Evolutionary conservation across 148 eudicot genomes (phyloP), one percentile per base, ranked within the genome.

Genomic region (Rhododendron kiyosumense): DNA sequence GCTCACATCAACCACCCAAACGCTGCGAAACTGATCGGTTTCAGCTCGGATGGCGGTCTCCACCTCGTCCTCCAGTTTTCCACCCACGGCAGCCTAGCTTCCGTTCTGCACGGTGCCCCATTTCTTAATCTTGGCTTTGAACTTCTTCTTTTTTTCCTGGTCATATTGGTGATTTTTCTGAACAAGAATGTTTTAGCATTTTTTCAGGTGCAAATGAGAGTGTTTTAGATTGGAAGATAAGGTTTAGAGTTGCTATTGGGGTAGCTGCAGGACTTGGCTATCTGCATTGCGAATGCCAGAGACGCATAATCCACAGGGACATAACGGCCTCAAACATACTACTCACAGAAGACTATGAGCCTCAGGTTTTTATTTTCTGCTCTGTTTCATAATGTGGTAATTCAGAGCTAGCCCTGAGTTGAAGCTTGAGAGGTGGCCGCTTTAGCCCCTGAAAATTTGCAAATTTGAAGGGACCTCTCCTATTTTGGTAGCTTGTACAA

Each of bases 1-100:
- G 98, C 98, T 85, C 99, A 97, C 86, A 91, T 97, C 46, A 94
- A 97, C 87, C 98, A 97, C 87, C 98, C 91, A 1, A 95, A 97
- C 67, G 86, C 96, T 34, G 98, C 95, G 83, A 92, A 91, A 80
- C 90, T 97, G 30, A 80, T 95, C 7, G 98, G 99, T 1, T 97
- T 95, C 87, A 90, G 98, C 43, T 83, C 90, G 4, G 95, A 94
- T 65, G 85, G 85, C 14, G 99, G 96, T 9, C 92, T 95, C 82
- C 92, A 92, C 92, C 96, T 97, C 61, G 92, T 97, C 87, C 95
- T 97, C 84, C 95, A 94, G 78, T 97, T 90, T 52, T 92, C 90
- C 46, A 91, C 95, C 3, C 91, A 92, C 57, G 96, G 98, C 83
- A 94, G 96, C 88, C 93, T 97, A 22, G 96, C 93, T 57, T 84